Conservation (phyloP, 228 moss, liverwort and hornwort genomes). For the Sphagnum fallax region DNA sequence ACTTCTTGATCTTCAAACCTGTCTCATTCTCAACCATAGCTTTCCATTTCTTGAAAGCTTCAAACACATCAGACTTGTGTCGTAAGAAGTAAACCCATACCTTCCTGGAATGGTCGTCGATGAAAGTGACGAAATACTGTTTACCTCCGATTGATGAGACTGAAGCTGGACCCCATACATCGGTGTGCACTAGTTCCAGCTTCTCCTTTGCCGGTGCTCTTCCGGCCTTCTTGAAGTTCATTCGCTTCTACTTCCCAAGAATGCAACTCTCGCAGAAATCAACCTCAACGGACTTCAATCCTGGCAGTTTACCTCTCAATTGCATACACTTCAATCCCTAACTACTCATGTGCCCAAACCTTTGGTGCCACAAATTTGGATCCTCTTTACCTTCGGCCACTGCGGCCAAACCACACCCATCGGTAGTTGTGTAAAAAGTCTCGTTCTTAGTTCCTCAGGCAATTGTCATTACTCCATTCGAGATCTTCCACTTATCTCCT, state of each 20-base stretch:
- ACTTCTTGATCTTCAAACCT: conserved; percentile 1
- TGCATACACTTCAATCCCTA: neutral
- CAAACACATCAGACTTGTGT: no score
- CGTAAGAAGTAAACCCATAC: no score
- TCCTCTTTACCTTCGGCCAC: no score
- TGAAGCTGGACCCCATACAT: neutral
- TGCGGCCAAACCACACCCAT: no score
- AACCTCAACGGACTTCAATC: neutral
- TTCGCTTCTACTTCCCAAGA: neutral
- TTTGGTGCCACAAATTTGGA: neutral
- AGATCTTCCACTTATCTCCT: no score
- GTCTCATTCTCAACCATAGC: neutral
- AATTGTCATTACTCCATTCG: no score
- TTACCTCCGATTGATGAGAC: neutral
- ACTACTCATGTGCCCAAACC: neutral
- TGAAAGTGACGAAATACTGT: neutral
- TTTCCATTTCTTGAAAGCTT: no score
- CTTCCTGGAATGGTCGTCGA: neutral
- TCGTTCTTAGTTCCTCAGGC: no score
- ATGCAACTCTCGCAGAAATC: neutral
- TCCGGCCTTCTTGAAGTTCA: neutral
- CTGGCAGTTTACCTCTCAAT: neutral
- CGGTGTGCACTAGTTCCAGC: neutral
- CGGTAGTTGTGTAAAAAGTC: no score
- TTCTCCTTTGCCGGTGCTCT: neutral